Conservation (phyloP, 202 grass and related monocot species). For the Thinopyrum obtusiflorum region DNA sequence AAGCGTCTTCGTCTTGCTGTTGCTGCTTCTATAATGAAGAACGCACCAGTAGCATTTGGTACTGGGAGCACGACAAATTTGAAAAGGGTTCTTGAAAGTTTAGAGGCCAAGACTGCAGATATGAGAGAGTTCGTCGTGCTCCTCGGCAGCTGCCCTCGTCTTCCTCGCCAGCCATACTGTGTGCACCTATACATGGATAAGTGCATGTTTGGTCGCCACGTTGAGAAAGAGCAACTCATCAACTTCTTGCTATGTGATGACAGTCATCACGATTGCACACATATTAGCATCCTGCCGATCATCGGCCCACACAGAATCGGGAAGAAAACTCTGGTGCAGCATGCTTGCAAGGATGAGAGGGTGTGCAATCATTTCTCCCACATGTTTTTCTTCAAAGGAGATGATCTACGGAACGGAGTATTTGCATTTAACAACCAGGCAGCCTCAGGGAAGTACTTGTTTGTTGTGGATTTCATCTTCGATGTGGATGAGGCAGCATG, state of each 20-base stretch:
- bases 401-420: background rate
- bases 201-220: slow-evolving; percentile 13
- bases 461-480: background rate
- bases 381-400: slow-evolving; percentile 11
- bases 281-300: slow-evolving; percentile 4
- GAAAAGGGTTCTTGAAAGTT: slow-evolving; percentile 15
- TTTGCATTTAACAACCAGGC: background rate
- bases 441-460: background rate
- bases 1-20: slow-evolving; percentile 27
- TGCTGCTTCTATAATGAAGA: background rate
- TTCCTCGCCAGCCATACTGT: background rate
- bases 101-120: slow-evolving; percentile 18
- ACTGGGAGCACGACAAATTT: background rate
- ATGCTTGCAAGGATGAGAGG: slow-evolving; percentile 15
- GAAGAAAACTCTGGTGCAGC: slow-evolving; percentile 6
- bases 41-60: background rate
- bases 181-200: background rate
- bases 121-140: slow-evolving; percentile 34
- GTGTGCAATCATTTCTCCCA: background rate
- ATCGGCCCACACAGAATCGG: background rate
- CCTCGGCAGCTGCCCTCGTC: background rate
- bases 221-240: background rate
- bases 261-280: background rate
- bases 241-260: slow-evolving; percentile 8
- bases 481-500: slow-evolving; percentile 15